A percentile compares a stretch with the other conserved stretches of the same genome.
These are phyloP conservation scores for Aureobasidium sp. DNA, from an alignment of 2,329 filamentous ascomycete genomes.

Conservation along the genomic window DNA sequence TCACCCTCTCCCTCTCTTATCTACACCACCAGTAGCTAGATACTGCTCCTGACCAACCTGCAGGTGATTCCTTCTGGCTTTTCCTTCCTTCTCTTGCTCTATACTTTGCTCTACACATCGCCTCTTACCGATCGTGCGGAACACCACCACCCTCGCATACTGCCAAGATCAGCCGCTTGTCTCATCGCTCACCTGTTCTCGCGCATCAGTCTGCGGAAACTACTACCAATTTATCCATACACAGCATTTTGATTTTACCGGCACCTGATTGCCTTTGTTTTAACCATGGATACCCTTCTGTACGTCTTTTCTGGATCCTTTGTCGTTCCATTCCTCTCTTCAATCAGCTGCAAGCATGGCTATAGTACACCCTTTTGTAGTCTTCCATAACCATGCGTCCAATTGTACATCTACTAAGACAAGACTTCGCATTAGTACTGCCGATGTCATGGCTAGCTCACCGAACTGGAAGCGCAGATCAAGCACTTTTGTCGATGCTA, in stretches of 20 bases:
- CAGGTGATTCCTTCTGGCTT: background rate
- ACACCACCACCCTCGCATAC: background rate
- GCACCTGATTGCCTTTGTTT: background rate
- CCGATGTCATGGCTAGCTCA: conserved; percentile 84
- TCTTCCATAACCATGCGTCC: conserved; percentile 51
- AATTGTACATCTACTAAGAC: conserved; percentile 35
- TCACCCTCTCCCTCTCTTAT: background rate
- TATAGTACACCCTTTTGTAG: background rate
- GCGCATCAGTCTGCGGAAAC: background rate
- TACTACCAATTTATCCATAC: background rate
- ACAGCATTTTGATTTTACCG: background rate
- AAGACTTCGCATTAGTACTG: conserved; percentile 50
- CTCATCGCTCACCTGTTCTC: conserved; percentile 2
- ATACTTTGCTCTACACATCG: background rate
- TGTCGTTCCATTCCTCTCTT: background rate
- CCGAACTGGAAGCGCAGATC: conserved; percentile 85
- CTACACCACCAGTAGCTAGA: background rate
- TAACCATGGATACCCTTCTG: conserved; percentile 53
- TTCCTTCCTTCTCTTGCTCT: background rate
- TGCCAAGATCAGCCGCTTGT: conserved; percentile 10
- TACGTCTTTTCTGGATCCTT: conserved; percentile 32
- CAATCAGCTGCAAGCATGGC: background rate
- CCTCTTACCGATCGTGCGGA: background rate
- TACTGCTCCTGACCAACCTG: background rate
- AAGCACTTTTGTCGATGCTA: conserved; percentile 93